phyloP scores from a whole-genome alignment of 2,329 filamentous ascomycete species.

The Fonsecaea monophora region DNA sequence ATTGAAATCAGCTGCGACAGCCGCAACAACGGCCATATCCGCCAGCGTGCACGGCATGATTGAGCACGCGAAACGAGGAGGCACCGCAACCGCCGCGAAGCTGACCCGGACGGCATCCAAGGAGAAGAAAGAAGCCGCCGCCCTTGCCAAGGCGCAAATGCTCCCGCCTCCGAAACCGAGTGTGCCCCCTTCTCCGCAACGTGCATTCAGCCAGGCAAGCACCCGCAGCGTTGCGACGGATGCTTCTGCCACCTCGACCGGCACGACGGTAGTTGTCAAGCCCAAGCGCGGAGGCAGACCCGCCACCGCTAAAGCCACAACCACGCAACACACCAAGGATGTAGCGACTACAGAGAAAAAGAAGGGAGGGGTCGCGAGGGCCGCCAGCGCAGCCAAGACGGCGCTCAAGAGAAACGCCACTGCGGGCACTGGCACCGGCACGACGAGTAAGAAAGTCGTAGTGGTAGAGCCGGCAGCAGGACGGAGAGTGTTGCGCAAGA shows the following conservation, averaged over 20 bases:
- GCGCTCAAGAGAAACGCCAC: slow-evolving; percentile 41
- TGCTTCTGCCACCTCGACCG: slow-evolving; percentile 30
- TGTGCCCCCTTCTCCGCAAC: slow-evolving; percentile 32
- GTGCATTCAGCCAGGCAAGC: slow-evolving; percentile 34
- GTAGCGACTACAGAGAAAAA: slow-evolving; percentile 27
- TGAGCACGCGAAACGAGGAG: slow-evolving; percentile 38
- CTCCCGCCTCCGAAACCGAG: slow-evolving; percentile 38
- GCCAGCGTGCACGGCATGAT: slow-evolving; percentile 37
- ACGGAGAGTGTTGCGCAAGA: slow-evolving; percentile 51
- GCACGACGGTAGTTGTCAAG: slow-evolving; percentile 36
- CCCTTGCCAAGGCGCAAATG: slow-evolving; percentile 34
- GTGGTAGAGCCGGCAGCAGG: slow-evolving; percentile 45
- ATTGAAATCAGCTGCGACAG: slow-evolving; percentile 54
- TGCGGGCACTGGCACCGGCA: slow-evolving; percentile 31
- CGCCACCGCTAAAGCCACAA: slow-evolving; percentile 16
- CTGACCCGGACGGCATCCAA: slow-evolving; percentile 38
- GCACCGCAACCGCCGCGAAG: slow-evolving; percentile 30
- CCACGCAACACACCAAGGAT: slow-evolving; percentile 8
- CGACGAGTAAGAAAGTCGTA: slow-evolving; percentile 46
- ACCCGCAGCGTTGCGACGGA: slow-evolving; percentile 35
- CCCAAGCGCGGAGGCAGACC: slow-evolving; percentile 34
- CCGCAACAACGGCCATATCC: slow-evolving; percentile 41
- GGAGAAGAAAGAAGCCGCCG: slow-evolving; percentile 37
- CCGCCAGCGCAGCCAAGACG: slow-evolving; percentile 31
- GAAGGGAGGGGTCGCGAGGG: slow-evolving; percentile 30